Evolutionary conservation across 2,329 filamentous ascomycete genomes (phyloP).

Genomic region (Epichloe uncinata): DNA sequence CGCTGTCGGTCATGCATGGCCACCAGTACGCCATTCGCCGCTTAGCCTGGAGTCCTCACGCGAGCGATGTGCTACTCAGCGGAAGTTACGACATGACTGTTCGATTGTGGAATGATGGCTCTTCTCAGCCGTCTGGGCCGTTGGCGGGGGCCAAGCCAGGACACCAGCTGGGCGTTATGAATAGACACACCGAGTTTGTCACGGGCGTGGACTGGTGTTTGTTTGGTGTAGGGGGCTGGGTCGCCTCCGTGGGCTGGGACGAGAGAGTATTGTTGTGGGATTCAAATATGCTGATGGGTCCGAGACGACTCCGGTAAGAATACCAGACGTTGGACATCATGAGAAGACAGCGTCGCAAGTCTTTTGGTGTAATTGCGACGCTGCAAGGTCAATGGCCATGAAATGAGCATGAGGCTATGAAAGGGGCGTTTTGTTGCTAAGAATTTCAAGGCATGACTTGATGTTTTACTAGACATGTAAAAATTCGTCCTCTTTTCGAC

Average conservation of each 20-base stretch:
- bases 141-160: slow-evolving; percentile 36
- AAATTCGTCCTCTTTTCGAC: not conserved
- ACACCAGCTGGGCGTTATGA: slow-evolving; percentile 74
- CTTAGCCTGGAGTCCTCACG: slow-evolving; percentile 84
- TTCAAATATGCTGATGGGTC: slow-evolving; percentile 40
- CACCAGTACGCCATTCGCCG: slow-evolving; percentile 85
- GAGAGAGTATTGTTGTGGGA: slow-evolving; percentile 89
- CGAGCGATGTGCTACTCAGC: slow-evolving; percentile 74
- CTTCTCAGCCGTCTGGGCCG: slow-evolving; percentile 25
- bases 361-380: no score
- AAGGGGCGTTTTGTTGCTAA: not conserved
- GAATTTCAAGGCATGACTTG: not conserved
- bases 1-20: slow-evolving; percentile 60
- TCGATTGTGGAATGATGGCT: slow-evolving; percentile 76
- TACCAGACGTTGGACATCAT: not conserved
- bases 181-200: slow-evolving; percentile 85
- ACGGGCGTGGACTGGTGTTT: slow-evolving; percentile 97
- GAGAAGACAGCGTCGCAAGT: no score
- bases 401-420: not conserved
- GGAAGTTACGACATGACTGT: slow-evolving; percentile 98
- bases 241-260: slow-evolving; percentile 89
- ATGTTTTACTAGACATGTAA: not conserved
- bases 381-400: not conserved
- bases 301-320: slow-evolving; percentile 8
- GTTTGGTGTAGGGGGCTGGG: slow-evolving; percentile 92